A percentile compares a stretch with the other conserved stretches of the same genome.
These are phyloP conservation scores for Epicoccum nigrum DNA, from an alignment of 2,329 filamentous ascomycete genomes.

Conservation along the genomic window DNA sequence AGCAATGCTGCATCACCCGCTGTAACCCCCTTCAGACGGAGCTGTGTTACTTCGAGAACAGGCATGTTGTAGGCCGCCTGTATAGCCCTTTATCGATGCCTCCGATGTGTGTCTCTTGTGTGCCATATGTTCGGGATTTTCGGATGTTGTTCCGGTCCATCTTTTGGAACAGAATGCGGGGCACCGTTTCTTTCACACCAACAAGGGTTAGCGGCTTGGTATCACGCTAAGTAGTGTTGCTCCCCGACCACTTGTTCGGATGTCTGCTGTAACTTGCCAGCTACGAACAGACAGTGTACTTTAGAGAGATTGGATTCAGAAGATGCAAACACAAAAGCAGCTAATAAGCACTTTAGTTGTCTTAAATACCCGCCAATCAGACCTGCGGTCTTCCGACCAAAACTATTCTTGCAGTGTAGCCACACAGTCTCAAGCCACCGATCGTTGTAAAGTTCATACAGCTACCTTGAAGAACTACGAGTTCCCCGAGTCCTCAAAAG, in stretches of 20 bases:
- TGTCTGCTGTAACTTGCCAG: slow-evolving; percentile 59
- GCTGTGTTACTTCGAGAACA: slow-evolving; percentile 37
- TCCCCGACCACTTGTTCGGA: slow-evolving; percentile 19
- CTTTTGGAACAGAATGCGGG: slow-evolving; percentile 26
- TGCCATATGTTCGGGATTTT: slow-evolving; percentile 25
- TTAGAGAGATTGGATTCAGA: too few species aligned
- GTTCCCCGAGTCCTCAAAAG: slow-evolving; percentile 34
- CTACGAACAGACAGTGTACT: slow-evolving; percentile 59
- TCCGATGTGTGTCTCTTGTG: neutral
- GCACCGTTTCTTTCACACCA: slow-evolving; percentile 10
- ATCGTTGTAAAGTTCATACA: too few species aligned
- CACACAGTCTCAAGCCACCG: too few species aligned
- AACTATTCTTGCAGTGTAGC: too few species aligned
- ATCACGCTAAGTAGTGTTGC: slow-evolving; percentile 1
- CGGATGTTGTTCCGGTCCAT: slow-evolving; percentile 10
- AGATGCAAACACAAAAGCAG: too few species aligned
- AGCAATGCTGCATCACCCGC: slow-evolving; percentile 31
- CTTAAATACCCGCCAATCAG: too few species aligned
- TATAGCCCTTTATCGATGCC: too few species aligned
- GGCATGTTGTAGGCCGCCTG: slow-evolving; percentile 29
- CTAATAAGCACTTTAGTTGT: too few species aligned
- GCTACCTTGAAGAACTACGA: slow-evolving; percentile 29
- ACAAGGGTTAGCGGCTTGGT: slow-evolving; percentile 26
- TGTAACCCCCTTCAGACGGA: slow-evolving; percentile 31
- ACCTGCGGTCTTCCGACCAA: too few species aligned